Base-by-base conservation (phyloP, 805 yeast genomes). In the Saturnispora halmiae region DNA sequence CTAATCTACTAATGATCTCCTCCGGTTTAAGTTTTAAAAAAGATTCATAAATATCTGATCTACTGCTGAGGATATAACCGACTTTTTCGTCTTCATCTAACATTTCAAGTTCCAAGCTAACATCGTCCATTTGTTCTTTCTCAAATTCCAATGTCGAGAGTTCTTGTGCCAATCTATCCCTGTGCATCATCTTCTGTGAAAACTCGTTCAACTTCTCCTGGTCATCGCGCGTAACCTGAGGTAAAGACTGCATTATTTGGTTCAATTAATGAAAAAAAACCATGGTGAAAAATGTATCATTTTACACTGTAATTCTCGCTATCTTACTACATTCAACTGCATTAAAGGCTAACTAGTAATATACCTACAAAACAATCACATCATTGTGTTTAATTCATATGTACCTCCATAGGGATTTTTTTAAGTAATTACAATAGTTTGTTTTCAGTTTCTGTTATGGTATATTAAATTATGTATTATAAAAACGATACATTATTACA, bases 141-240 rank as follows among this genome's bases (percentile, higher is more conserved):
- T 86, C 95, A 45, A 75, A 72, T 50, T 70, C 66, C 46, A 69
- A 65, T 41, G 63, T 61, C 16, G 65, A 62, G 27, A 82, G 64
- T 37, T 69, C 69, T 15, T 61, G 70, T 25, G 70, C 65, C 11
- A 78, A 57, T 15, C 69, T 68, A 48, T 83, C 86, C 49, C 80
- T 78, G 45, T 79, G 76, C 48, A 78, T 67, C 45, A 87, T 84
- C 46, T 87, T 67, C 34, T 87, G 82, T 13, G 95, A 84, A 56
- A 92, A 90, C 57, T 77, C 77, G 61, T 90, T 92, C 65, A 90
- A 90, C 55, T 75, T 75, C 56, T 82, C 79, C 64, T 90, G 98
- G 58, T 90, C 97, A 43, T 75, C 84, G 81, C 85, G 79, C 21
- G 70, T 61, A 20, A 82, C 94, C 48, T 80, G 84, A 2, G 82